A percentile compares a stretch with the other conserved stretches of the same genome.
phyloP scores from a whole-genome alignment of 768 basidiomycete genomes.

The Phallus indusiatus region DNA sequence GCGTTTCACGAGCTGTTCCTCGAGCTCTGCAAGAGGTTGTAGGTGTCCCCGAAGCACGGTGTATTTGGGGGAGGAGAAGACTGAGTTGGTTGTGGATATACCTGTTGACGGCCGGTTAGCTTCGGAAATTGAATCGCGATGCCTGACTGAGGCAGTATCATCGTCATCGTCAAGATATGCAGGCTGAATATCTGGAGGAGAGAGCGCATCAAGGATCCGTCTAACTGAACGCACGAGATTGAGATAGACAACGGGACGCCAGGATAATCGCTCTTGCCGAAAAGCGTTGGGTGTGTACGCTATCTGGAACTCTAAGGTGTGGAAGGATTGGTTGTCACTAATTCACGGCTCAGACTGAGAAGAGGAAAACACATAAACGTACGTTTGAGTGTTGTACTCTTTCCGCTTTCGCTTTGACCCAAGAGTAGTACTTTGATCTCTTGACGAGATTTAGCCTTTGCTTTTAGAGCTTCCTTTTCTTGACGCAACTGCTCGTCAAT shows the following conservation, averaged over 20 bases:
- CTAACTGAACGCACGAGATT: constrained; percentile 78
- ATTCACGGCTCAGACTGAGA: constrained; percentile 8
- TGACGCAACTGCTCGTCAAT: constrained; percentile 73
- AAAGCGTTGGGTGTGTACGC: constrained; percentile 71
- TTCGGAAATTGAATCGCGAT: constrained; percentile 32
- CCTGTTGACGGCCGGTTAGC: constrained; percentile 27
- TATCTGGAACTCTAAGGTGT: constrained; percentile 65
- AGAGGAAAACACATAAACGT: constrained; percentile 29
- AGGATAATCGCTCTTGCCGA: constrained; percentile 70
- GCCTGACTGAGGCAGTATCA: constrained; percentile 41
- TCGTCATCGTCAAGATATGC: constrained; percentile 27
- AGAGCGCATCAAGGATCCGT: constrained; percentile 46
- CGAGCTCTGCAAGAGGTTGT: constrained; percentile 60
- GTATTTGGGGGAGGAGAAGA: constrained; percentile 21
- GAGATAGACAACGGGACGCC: constrained; percentile 83
- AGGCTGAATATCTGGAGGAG: constrained; percentile 30
- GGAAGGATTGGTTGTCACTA: background rate
- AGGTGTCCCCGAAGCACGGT: constrained; percentile 27
- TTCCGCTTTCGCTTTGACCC: constrained; percentile 85
- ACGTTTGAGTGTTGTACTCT: constrained; percentile 85
- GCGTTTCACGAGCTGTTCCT: constrained; percentile 55
- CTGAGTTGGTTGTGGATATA: constrained; percentile 55
- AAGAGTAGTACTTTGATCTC: constrained; percentile 65
- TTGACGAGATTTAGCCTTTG: constrained; percentile 20
- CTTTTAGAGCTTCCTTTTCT: constrained; percentile 50